phyloP scores from a whole-genome alignment of 441 rosid genomes.

The Croton setiger region DNA sequence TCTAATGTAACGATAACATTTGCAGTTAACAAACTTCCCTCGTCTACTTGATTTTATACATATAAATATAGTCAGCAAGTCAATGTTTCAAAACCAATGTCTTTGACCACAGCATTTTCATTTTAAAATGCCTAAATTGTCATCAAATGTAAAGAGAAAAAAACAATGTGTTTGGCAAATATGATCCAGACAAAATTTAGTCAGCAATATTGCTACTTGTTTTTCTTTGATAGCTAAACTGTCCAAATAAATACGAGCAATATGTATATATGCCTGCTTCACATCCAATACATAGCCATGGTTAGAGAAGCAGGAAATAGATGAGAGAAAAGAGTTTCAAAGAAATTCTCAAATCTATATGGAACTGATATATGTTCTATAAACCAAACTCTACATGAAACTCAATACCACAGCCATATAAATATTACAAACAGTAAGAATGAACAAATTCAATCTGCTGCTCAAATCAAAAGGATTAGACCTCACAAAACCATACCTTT shows the following conservation, averaged over 20 bases:
- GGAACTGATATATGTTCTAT: slow-evolving; percentile 21
- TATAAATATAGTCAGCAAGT: background rate
- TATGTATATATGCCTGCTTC: background rate
- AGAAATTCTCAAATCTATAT: slow-evolving; percentile 4
- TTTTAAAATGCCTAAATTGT: background rate
- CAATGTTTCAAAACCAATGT: background rate
- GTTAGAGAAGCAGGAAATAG: background rate
- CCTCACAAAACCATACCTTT: slow-evolving; percentile 24
- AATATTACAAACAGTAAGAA: slow-evolving; percentile 28
- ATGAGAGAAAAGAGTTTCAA: background rate
- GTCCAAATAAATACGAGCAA: background rate
- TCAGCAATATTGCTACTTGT: background rate
- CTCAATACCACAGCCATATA: slow-evolving; percentile 15
- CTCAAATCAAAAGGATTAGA: slow-evolving; percentile 16
- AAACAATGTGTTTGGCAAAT: background rate
- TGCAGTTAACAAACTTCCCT: too few species aligned
- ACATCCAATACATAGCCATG: background rate
- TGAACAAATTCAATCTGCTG: slow-evolving; percentile 33
- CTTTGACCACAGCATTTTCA: background rate
- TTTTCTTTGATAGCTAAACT: background rate
- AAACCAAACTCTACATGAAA: slow-evolving; percentile 36
- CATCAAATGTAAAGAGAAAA: background rate
- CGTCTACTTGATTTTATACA: too few species aligned
- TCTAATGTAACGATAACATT: too few species aligned
- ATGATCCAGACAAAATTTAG: background rate